Base-by-base conservation (phyloP, 768 basidiomycete species). In the Arthromyces matolae region DNA sequence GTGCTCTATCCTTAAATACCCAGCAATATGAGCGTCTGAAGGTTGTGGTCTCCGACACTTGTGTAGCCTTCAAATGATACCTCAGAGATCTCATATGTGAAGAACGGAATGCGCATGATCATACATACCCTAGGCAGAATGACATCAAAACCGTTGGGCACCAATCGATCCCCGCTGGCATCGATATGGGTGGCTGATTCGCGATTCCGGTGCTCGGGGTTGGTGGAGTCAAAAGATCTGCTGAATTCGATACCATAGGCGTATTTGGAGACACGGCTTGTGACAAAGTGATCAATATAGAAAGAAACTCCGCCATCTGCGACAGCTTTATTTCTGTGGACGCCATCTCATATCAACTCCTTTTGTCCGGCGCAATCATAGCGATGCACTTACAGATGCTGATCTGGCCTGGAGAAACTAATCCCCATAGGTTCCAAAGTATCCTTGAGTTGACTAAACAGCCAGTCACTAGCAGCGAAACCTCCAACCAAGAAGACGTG, bases 401-500 rank as follows among this genome's bases (percentile, higher is more conserved):
- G 64, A 50, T 79, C 77, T 0, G 76, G 76, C 18, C 76, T 63
- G 38, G 62, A 67, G 29, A 77, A 53, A 19, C 42, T 57, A 29
- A 79, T 56, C 18, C 67, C 63, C 3, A 65, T 24, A 4, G 56
- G 43, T 13, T 66, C 61, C 5, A 78, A 65, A 13, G 67, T 54
- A 25, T 48, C 53, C 40, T 71, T 69, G 18, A 78, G 66, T 37
- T 66, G 63, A 1, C 61, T 51, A 50, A 73, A 78, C 14, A 81
- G 58, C 68, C 71, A 79, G 35, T 74, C 71, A 48, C 70, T 79
- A 1, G 76, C 73, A 8, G 73, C 71, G 58, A 80, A 80, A 0
- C 77, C 78, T 6, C 79, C 78, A 3, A 81, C 77, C 10, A 80
- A 61, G 44, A 79, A 71, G 19, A 77, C 66, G 9, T 65, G 50